A percentile compares a stretch with the other conserved stretches of the same genome.
Conservation (phyloP, 257 asterid genomes). For the Scutellaria baicalensis region DNA sequence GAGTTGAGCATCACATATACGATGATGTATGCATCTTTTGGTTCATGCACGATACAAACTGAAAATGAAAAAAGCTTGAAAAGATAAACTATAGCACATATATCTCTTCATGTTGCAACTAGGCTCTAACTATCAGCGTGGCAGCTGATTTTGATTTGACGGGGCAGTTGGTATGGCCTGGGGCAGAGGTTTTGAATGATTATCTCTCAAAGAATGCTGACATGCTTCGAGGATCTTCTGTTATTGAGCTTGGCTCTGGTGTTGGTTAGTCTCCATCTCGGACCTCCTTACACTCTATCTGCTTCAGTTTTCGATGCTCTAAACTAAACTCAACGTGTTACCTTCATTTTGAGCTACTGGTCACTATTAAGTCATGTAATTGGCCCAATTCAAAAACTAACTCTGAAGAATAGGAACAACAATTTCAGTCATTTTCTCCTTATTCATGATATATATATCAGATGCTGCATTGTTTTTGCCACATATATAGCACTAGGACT, state of each 20-base stretch:
- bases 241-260: slow-evolving; percentile 90
- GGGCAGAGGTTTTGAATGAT: slow-evolving; percentile 73
- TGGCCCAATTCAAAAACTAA: not conserved
- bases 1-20: not conserved
- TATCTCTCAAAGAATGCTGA: slow-evolving; percentile 66
- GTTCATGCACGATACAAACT: not conserved
- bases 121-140: slow-evolving; percentile 27
- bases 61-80: not conserved
- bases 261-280: slow-evolving; percentile 52
- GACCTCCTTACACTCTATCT: not conserved
- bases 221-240: slow-evolving; percentile 58
- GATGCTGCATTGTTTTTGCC: not conserved
- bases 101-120: not conserved
- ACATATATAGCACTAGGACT: not conserved
- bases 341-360: not conserved
- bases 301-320: not conserved
- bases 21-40: not conserved
- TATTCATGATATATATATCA: not conserved
- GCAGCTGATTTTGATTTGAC: slow-evolving; percentile 97
- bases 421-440: not conserved
- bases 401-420: not conserved
- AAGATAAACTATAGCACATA: not conserved
- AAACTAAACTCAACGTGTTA: not conserved
- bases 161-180: slow-evolving; percentile 98
- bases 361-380: not conserved